phyloP scores from a whole-genome alignment of 345 rosid species.

The Erysimum cheiranthoides region DNA sequence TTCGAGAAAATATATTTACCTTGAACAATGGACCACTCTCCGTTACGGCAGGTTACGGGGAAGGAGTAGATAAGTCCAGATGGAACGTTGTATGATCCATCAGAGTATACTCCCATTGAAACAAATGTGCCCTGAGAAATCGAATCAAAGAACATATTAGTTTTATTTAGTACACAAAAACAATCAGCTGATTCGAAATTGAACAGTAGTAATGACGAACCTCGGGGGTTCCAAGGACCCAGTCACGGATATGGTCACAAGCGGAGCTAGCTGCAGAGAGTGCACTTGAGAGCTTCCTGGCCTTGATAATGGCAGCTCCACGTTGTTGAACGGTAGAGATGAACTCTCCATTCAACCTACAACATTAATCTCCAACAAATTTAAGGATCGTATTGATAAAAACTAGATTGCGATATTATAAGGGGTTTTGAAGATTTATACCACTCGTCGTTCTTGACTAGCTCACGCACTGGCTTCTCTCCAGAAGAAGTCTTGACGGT shows the following conservation, averaged over 20 bases:
- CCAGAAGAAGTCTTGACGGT: conserved; percentile 79
- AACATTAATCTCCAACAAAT: conserved; percentile 10
- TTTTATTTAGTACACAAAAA: neutral
- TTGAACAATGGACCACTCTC: conserved; percentile 93
- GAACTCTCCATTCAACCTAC: conserved; percentile 90
- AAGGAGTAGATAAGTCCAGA: conserved; percentile 97
- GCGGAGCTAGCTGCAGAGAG: conserved; percentile 98
- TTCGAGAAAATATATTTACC: conserved; percentile 51
- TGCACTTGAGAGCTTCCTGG: conserved; percentile 94
- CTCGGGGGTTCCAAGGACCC: conserved; percentile 99
- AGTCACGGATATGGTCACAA: conserved; percentile 96
- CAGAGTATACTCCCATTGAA: conserved; percentile 98
- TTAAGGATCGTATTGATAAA: neutral
- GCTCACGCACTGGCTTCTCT: conserved; percentile 82
- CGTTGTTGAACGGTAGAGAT: conserved; percentile 93
- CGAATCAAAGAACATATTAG: neutral
- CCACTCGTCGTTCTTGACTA: conserved; percentile 88
- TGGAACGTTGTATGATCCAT: conserved; percentile 95
- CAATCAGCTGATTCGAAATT: neutral
- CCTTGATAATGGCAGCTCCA: conserved; percentile 99
- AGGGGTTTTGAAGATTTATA: conserved; percentile 34
- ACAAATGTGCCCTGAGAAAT: conserved; percentile 84
- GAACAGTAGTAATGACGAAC: conserved; percentile 42
- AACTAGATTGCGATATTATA: neutral
- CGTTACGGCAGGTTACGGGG: conserved; percentile 83